Conservation (phyloP, 306 rosid species). For the Quercus berberidifolia region DNA sequence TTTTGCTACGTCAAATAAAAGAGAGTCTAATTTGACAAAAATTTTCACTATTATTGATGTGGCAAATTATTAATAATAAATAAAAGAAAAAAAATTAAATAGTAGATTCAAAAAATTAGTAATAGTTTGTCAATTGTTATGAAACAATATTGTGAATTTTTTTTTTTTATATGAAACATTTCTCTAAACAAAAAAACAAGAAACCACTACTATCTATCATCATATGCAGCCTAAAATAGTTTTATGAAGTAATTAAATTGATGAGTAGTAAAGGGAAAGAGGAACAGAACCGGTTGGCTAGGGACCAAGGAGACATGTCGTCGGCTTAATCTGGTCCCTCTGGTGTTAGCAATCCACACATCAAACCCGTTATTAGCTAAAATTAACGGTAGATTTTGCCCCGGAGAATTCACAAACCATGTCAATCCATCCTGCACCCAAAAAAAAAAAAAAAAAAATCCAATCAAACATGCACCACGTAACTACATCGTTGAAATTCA, state of each 20-base stretch:
- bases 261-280: background rate
- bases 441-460: background rate
- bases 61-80: too few species aligned
- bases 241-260: background rate
- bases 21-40: too few species aligned
- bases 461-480: background rate
- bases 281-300: slow-evolving; percentile 24
- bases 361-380: slow-evolving; percentile 78
- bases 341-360: slow-evolving; percentile 81
- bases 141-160: too few species aligned
- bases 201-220: too few species aligned
- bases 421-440: slow-evolving; percentile 66
- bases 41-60: too few species aligned
- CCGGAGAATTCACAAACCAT: slow-evolving; percentile 72
- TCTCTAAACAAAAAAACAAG: too few species aligned
- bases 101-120: too few species aligned
- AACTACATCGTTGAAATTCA: background rate
- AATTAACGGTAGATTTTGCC: slow-evolving; percentile 69
- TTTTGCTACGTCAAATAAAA: too few species aligned
- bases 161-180: too few species aligned
- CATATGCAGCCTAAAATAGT: background rate
- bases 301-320: slow-evolving; percentile 54
- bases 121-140: too few species aligned
- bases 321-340: slow-evolving; percentile 83
- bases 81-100: too few species aligned